Evolutionary conservation across 1,284 basidiomycete genomes (phyloP), one percentile per base, ranked within the genome.

Genomic region (Cutaneotrichosporon curvatum): DNA sequence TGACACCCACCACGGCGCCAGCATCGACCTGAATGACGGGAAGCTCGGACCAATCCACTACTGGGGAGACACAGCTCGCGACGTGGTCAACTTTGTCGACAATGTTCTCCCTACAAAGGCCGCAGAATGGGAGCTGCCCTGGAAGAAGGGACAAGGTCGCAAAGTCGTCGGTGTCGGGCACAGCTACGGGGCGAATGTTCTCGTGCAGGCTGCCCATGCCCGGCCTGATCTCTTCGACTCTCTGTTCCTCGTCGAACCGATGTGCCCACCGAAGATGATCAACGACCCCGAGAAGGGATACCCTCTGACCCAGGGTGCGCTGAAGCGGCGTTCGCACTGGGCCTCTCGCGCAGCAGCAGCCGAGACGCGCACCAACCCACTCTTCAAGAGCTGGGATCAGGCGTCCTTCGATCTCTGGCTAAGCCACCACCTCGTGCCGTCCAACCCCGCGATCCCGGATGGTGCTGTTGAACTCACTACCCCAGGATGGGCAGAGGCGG

Each of bases 191-290:
- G 87, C 84, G 2, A 82, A 80, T 53, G 79, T 79, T 3, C 74
- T 77, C 75, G 57, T 62, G 7, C 76, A 83, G 20, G 82, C 81
- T 1, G 81, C 84, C 2, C 44, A 81, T 15, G 74, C 77, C 12
- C 69, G 75, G 43, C 86, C 89, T 0, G 71, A 73, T 1, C 70
- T 91, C 8, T 88, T 91, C 69, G 75, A 81, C 14, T 78, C 79
- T 0, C 70, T 94, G 25, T 74, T 89, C 35, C 76, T 92, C 14
- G 70, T 92, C 20, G 91, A 96, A 62, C 88, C 92, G 0, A 65
- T 67, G 57, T 57, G 28, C 43, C 37, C 37, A 8, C 43, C 43
- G 1, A n/a, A 20, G 2, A 31, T 45, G n/a, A 37, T 36, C 22
- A 34, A 41, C 30, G 32, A 21, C 16, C 40, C 23, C 2, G 38